A percentile compares a stretch with the other conserved stretches of the same genome.
Evolutionary conservation across 345 rosid species (phyloP).

Genomic region (Eucalyptus urophylla): DNA sequence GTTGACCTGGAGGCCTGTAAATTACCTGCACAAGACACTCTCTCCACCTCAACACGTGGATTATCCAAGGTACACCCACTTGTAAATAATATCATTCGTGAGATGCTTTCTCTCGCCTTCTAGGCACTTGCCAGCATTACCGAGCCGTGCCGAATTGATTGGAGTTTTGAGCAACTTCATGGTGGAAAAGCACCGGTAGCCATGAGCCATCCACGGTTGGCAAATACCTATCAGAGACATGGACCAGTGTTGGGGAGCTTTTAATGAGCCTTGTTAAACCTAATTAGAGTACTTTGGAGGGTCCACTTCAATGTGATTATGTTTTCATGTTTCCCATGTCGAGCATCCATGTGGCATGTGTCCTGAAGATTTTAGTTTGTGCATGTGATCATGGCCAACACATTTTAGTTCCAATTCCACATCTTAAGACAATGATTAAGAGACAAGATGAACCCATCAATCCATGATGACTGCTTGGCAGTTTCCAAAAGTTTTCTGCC

Average conservation of each 20-base stretch:
- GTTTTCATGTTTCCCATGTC: conserved; percentile 22
- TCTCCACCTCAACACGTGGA: not conserved
- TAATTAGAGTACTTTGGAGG: not conserved
- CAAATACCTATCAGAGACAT: not conserved
- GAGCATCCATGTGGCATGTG: not conserved
- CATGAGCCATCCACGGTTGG: not conserved
- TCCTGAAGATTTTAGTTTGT: not conserved
- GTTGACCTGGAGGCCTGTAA: not conserved
- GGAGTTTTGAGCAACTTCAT: not conserved
- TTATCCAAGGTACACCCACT: not conserved
- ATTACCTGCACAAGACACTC: not conserved
- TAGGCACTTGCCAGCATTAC: not conserved
- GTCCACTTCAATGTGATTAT: conserved; percentile 16
- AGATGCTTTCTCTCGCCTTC: not conserved
- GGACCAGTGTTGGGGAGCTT: not conserved
- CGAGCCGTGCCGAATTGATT: not conserved
- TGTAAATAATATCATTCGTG: not conserved
- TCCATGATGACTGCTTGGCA: not conserved
- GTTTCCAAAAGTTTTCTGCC: not conserved
- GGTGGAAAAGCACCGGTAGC: not conserved
- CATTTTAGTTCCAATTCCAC: not conserved
- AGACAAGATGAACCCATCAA: not conserved
- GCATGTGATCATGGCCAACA: conserved; percentile 20
- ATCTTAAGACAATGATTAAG: not conserved
- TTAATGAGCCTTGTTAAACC: not conserved